Conservation (phyloP, 1,139 yeast species). For the Hyphopichia pseudoburtonii region DNA sequence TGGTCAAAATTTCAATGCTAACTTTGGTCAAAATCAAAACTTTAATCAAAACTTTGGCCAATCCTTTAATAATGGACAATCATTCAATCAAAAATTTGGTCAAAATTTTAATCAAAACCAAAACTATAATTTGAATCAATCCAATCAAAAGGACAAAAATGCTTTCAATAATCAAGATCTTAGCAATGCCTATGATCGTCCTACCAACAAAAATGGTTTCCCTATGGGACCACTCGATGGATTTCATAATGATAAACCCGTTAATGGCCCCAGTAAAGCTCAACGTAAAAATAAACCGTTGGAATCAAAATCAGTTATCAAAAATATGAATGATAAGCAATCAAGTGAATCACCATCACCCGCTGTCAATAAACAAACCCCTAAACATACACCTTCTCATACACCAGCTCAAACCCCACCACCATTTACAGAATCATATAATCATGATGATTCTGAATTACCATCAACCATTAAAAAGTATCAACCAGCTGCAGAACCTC, state of each 20-base stretch:
- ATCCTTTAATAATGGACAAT: too few relatives aligned
- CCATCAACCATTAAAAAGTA: slow-evolving; percentile 30
- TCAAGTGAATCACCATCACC: not conserved
- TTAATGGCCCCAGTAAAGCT: too few relatives aligned
- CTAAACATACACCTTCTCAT: not conserved
- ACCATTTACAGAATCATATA: not conserved
- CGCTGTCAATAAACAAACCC: not conserved
- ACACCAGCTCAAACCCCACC: not conserved
- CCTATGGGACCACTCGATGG: slow-evolving; percentile 1
- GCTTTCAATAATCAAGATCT: not conserved
- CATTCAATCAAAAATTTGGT: too few relatives aligned
- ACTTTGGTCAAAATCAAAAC: too few relatives aligned
- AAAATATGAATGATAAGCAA: not conserved
- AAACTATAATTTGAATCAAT: not conserved
- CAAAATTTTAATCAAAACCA: too few relatives aligned
- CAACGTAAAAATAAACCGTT: not conserved
- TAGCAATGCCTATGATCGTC: not conserved
- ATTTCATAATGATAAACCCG: not conserved
- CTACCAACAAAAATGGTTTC: not conserved
- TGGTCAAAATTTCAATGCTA: too few relatives aligned
- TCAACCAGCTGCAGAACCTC: slow-evolving; percentile 35
- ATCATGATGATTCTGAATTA: slow-evolving; percentile 7
- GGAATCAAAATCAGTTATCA: not conserved
- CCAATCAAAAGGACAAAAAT: not conserved
- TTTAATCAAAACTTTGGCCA: too few relatives aligned